Percentiles rank a stretch among this genome's conserved stretches.
phyloP scores from a whole-genome alignment of 495 filamentous ascomycete genomes.

The Penicillium mononematosum region DNA sequence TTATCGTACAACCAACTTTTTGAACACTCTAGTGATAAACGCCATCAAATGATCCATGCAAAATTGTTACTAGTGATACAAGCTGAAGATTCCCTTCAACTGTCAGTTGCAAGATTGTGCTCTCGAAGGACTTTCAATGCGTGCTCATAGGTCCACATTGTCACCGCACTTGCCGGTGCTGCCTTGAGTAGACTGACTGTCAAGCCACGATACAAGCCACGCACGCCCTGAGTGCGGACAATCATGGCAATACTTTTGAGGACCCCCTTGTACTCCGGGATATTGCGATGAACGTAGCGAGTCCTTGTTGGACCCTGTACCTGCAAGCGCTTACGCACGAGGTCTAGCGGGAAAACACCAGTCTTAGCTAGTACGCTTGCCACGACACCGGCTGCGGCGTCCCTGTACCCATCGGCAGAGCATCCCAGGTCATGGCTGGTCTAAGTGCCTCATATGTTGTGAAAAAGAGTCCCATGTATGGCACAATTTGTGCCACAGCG shows the following conservation, averaged over 20 bases:
- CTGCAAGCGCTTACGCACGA: slow-evolving; percentile 89
- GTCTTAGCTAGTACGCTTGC: slow-evolving; percentile 83
- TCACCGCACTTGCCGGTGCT: slow-evolving; percentile 90
- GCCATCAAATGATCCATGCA: slow-evolving; percentile 16
- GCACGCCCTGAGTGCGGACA: slow-evolving; percentile 65
- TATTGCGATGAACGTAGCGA: slow-evolving; percentile 80
- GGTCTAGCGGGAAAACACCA: slow-evolving; percentile 87
- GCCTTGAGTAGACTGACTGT: slow-evolving; percentile 90
- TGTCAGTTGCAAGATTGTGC: slow-evolving; percentile 33
- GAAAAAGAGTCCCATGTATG: slow-evolving; percentile 97
- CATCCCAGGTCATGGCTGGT: slow-evolving; percentile 49
- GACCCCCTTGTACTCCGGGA: slow-evolving; percentile 78
- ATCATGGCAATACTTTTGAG: slow-evolving; percentile 63
- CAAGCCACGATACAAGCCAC: slow-evolving; percentile 85
- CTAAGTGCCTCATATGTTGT: slow-evolving; percentile 76
- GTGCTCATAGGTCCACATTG: slow-evolving; percentile 97
- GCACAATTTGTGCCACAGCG: slow-evolving; percentile 80
- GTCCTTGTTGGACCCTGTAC: slow-evolving; percentile 85
- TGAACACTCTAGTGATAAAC: slow-evolving; percentile 3
- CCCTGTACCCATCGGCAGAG: slow-evolving; percentile 71
- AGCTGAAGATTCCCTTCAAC: slow-evolving; percentile 1
- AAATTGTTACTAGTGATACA: slow-evolving; percentile 5
- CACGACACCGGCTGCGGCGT: slow-evolving; percentile 76
- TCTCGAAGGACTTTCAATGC: slow-evolving; percentile 58
- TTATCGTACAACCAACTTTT: neutral